A percentile compares a stretch with the other conserved stretches of the same genome.
Evolutionary conservation across 1,284 basidiomycete genomes (phyloP).

Genomic region (Porphyrellus sp.): DNA sequence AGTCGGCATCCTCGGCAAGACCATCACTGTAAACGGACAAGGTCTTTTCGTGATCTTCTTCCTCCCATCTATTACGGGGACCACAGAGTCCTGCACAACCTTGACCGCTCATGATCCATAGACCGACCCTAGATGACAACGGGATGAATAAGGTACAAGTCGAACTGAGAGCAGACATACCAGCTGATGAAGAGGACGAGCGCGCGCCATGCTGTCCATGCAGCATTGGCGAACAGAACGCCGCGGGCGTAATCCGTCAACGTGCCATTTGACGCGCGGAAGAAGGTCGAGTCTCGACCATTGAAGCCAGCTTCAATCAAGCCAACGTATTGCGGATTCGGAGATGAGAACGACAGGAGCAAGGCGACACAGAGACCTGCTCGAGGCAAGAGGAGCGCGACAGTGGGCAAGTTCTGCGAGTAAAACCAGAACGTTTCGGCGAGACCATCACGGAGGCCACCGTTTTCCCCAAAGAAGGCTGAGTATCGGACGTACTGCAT

Average conservation of each 20-base stretch:
- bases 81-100: constrained; percentile 78
- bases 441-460: constrained; percentile 58
- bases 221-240: constrained; percentile 71
- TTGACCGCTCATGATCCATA: constrained; percentile 74
- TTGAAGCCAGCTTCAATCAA: constrained; percentile 48
- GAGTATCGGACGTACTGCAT: constrained; percentile 70
- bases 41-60: constrained; percentile 64
- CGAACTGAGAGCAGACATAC: constrained; percentile 35
- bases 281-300: constrained; percentile 68
- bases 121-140: constrained; percentile 50
- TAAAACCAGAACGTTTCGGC: constrained; percentile 79
- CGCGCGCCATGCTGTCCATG: constrained; percentile 69
- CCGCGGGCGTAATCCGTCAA: constrained; percentile 71
- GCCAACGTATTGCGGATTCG: constrained; percentile 46
- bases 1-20: constrained; percentile 45
- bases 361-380: constrained; percentile 70
- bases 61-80: constrained; percentile 77
- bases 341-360: constrained; percentile 60
- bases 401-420: constrained; percentile 76
- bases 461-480: constrained; percentile 55
- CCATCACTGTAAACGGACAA: constrained; percentile 48
- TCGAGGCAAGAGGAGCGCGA: constrained; percentile 74
- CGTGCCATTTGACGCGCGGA: constrained; percentile 56
- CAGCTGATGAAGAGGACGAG: constrained; percentile 64
- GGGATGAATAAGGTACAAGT: neutral